Percentiles rank a stretch among this genome's conserved stretches.
These are phyloP conservation scores for Talaromyces amestolkiae DNA, from an alignment of 2,329 filamentous ascomycete genomes.

Conservation along the genomic window DNA sequence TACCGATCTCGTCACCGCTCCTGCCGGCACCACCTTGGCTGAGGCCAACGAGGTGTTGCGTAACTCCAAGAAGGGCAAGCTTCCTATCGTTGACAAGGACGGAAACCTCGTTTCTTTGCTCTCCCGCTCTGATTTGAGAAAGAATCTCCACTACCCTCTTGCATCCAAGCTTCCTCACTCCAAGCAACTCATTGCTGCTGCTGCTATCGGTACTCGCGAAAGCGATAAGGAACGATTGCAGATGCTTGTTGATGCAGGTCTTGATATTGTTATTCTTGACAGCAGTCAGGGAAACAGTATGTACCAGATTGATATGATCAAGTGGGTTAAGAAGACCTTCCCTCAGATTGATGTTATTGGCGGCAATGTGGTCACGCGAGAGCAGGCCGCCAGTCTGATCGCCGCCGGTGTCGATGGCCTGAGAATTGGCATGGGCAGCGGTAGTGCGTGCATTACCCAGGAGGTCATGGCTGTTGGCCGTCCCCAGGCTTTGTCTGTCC, in stretches of 20 bases:
- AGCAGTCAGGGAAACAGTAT: constrained; percentile 97
- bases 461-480: constrained; percentile 99
- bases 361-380: constrained; percentile 96
- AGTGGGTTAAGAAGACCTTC: constrained; percentile 86
- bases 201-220: constrained; percentile 90
- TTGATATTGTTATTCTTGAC: constrained; percentile 94
- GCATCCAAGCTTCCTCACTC: constrained; percentile 95
- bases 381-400: constrained; percentile 90
- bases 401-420: constrained; percentile 93
- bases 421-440: constrained; percentile 97
- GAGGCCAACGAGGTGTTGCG: constrained; percentile 93
- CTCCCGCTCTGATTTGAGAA: constrained; percentile 92
- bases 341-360: constrained; percentile 90
- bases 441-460: constrained; percentile 97
- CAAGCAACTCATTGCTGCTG: constrained; percentile 95
- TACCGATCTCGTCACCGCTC: constrained; percentile 86
- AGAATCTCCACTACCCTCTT: constrained; percentile 95
- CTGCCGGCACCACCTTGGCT: constrained; percentile 73
- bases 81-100: constrained; percentile 81
- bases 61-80: constrained; percentile 97
- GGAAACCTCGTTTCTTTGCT: constrained; percentile 90
- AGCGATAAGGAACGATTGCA: constrained; percentile 85
- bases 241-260: constrained; percentile 87
- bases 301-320: constrained; percentile 98
- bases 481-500: constrained; percentile 90